phyloP scores from a whole-genome alignment of 2,329 filamentous ascomycete species.

The Fusarium paranaense region DNA sequence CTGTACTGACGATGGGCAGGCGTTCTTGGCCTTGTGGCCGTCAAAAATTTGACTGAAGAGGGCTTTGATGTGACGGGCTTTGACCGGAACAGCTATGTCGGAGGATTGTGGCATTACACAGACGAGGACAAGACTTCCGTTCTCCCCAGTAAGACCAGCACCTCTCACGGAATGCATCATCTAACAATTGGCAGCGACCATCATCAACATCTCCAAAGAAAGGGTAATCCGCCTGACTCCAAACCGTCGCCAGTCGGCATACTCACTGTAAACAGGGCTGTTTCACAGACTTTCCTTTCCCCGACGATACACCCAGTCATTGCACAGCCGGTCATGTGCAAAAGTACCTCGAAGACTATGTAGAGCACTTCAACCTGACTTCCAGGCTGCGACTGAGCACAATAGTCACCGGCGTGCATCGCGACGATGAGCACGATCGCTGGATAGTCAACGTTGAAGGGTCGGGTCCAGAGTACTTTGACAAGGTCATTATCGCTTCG shows the following conservation, averaged over 20 bases:
- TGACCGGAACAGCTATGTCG: constrained; percentile 54
- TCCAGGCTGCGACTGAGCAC: constrained; percentile 43
- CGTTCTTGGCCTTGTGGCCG: constrained; percentile 51
- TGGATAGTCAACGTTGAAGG: constrained; percentile 48
- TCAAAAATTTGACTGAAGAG: constrained; percentile 57
- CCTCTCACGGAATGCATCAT: not conserved
- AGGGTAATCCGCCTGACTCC: constrained; percentile 25
- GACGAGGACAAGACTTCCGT: constrained; percentile 53
- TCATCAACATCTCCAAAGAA: constrained; percentile 50
- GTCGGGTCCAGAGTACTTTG: constrained; percentile 42
- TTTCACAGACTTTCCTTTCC: constrained; percentile 52
- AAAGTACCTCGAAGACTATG: constrained; percentile 50
- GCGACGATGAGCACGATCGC: constrained; percentile 27
- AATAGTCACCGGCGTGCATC: constrained; percentile 30
- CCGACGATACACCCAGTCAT: constrained; percentile 41
- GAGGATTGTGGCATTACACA: constrained; percentile 58
- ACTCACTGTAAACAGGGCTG: constrained; percentile 41
- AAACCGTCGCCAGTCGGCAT: rapidly evolving
- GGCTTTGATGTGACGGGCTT: constrained; percentile 58
- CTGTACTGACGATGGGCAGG: constrained; percentile 30
- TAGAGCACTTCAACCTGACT: constrained; percentile 47
- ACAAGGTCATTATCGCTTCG: constrained; percentile 53
- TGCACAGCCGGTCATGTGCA: constrained; percentile 43
- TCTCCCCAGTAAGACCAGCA: constrained; percentile 45
- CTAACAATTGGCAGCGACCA: constrained; percentile 37